phyloP scores from a whole-genome alignment of 306 rosid species.

The Luffa aegyptiaca region DNA sequence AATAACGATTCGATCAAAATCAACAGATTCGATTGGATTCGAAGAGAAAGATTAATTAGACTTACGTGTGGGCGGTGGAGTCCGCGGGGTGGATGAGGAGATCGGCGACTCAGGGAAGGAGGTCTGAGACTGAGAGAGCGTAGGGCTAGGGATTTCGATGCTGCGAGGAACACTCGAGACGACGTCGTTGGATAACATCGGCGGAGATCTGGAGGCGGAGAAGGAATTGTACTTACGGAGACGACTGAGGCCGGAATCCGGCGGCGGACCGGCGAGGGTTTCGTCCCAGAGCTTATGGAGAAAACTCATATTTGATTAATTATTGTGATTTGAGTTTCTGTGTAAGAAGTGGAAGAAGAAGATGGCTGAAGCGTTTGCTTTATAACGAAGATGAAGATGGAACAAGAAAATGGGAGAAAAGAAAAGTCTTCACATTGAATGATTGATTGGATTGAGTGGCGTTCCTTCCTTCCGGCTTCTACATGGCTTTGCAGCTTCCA shows the following conservation, averaged over 20 bases:
- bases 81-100: slow-evolving; percentile 27
- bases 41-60: not conserved
- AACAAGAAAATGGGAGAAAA: not conserved
- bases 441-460: not conserved
- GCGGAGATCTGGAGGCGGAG: slow-evolving; percentile 14
- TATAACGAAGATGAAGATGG: not conserved
- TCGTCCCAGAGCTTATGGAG: slow-evolving; percentile 96
- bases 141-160: slow-evolving; percentile 17
- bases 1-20: not conserved
- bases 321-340: not conserved
- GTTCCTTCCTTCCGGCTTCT: not conserved
- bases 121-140: not conserved
- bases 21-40: not conserved
- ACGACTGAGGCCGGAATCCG: slow-evolving; percentile 79
- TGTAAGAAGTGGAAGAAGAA: not conserved
- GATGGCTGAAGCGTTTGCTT: not conserved
- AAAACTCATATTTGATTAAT: slow-evolving; percentile 40
- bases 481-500: not conserved
- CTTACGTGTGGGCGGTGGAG: slow-evolving; percentile 52
- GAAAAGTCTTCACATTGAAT: not conserved
- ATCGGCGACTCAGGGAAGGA: slow-evolving; percentile 23
- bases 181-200: slow-evolving; percentile 15
- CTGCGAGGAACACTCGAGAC: not conserved
- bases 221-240: slow-evolving; percentile 66
- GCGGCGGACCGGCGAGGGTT: slow-evolving; percentile 85